phyloP scores from a whole-genome alignment of 495 filamentous ascomycete species.

The Penicillium cinerascens region DNA sequence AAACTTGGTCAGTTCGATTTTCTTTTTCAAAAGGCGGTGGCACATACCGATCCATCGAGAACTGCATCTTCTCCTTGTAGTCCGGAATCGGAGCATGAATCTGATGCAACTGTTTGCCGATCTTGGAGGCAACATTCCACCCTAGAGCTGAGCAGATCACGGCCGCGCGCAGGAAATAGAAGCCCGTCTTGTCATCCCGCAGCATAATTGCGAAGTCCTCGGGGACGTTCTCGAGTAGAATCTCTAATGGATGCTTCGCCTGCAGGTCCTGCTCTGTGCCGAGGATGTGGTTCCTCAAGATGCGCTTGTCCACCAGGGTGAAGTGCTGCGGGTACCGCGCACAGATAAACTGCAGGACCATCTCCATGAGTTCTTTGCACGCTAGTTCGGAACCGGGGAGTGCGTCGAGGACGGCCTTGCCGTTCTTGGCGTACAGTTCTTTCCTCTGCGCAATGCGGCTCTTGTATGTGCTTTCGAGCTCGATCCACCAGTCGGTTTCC shows the following conservation, averaged over 20 bases:
- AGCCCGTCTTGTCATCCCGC: conserved; percentile 65
- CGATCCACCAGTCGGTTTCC: conserved; percentile 88
- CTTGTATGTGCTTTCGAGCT: conserved; percentile 76
- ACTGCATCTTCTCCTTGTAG: conserved; percentile 87
- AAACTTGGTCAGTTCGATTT: neutral
- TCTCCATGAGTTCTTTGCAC: conserved; percentile 90
- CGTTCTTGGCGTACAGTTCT: conserved; percentile 61
- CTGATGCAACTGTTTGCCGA: conserved; percentile 66
- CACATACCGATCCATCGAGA: conserved; percentile 75
- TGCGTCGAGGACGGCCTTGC: conserved; percentile 59
- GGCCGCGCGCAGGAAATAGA: conserved; percentile 75
- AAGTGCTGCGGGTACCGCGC: conserved; percentile 81
- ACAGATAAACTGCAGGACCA: conserved; percentile 74
- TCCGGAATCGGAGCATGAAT: conserved; percentile 81
- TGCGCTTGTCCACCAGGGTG: conserved; percentile 53
- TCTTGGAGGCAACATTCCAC: conserved; percentile 75
- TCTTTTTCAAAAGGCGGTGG: neutral
- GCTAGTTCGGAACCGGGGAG: conserved; percentile 78
- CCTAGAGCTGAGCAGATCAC: conserved; percentile 76
- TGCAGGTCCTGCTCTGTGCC: conserved; percentile 58
- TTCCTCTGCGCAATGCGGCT: conserved; percentile 68
- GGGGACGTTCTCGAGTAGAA: conserved; percentile 78
- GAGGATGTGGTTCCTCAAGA: conserved; percentile 72
- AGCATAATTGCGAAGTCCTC: conserved; percentile 86
- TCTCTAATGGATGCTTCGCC: conserved; percentile 62